A percentile compares a stretch with the other conserved stretches of the same genome.
phyloP scores from a whole-genome alignment of 2,329 filamentous ascomycete species.

The Pyrenophora tritici-repentis region DNA sequence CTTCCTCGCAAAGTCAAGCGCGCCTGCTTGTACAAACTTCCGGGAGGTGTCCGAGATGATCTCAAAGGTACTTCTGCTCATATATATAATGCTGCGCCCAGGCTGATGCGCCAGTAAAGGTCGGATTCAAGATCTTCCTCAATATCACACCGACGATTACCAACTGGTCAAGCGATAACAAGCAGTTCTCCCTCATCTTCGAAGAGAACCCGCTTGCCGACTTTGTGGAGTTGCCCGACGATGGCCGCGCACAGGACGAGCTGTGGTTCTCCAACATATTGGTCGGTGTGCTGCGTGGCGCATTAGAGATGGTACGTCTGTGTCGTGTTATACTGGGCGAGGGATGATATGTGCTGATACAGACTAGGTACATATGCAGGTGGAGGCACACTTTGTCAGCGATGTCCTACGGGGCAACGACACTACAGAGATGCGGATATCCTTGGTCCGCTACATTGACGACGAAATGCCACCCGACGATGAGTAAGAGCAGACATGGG shows the following conservation, averaged over 20 bases:
- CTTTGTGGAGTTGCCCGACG: slow-evolving; percentile 96
- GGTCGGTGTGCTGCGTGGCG: slow-evolving; percentile 87
- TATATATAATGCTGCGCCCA: not conserved
- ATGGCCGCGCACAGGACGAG: slow-evolving; percentile 93
- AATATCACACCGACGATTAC: slow-evolving; percentile 93
- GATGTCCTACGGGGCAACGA: slow-evolving; percentile 92
- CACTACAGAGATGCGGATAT: slow-evolving; percentile 95
- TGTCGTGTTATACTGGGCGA: not conserved
- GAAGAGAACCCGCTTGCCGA: slow-evolving; percentile 97
- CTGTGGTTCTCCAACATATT: slow-evolving; percentile 98
- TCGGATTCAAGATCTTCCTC: slow-evolving; percentile 98
- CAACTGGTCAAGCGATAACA: slow-evolving; percentile 95
- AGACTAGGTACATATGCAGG: slow-evolving; percentile 84
- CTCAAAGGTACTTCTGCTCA: slow-evolving; percentile 66
- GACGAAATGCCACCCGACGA: slow-evolving; percentile 97
- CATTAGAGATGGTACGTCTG: slow-evolving; percentile 83
- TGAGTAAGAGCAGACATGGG: slow-evolving; percentile 63
- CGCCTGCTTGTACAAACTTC: slow-evolving; percentile 88
- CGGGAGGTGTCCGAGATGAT: slow-evolving; percentile 97
- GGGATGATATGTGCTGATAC: slow-evolving; percentile 5
- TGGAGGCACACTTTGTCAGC: slow-evolving; percentile 94
- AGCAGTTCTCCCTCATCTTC: slow-evolving; percentile 93
- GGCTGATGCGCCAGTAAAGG: slow-evolving; percentile 56
- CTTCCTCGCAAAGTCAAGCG: slow-evolving; percentile 93
- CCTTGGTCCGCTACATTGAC: slow-evolving; percentile 90